phyloP scores from a whole-genome alignment of 768 basidiomycete species.

The Suillus brevipes region DNA sequence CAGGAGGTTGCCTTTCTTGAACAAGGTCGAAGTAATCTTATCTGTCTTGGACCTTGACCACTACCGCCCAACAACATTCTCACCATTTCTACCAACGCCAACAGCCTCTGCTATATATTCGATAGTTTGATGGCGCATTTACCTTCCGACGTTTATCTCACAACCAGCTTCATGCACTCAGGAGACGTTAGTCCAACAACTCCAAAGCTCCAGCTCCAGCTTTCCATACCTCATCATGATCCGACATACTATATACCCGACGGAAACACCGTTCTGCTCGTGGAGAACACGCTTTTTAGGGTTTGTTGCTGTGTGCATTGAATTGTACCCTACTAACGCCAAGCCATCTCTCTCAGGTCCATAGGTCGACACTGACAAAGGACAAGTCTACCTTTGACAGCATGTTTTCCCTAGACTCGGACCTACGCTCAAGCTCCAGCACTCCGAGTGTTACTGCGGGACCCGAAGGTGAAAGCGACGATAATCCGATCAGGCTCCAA shows the following conservation, averaged over 20 bases:
- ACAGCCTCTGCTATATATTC: neutral
- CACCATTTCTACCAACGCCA: constrained; percentile 7
- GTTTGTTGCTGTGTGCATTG: constrained; percentile 27
- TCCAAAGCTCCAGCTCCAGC: constrained; percentile 33
- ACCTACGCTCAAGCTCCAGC: constrained; percentile 29
- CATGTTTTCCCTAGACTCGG: constrained; percentile 46
- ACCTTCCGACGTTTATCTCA: constrained; percentile 32
- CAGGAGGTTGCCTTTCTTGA: neutral
- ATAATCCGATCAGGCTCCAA: constrained; percentile 48
- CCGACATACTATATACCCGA: constrained; percentile 40
- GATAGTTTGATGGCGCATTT: constrained; percentile 29
- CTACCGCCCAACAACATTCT: constrained; percentile 15
- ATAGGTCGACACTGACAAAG: constrained; percentile 42
- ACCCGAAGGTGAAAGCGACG: constrained; percentile 50
- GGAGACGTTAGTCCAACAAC: constrained; percentile 32
- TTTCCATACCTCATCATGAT: constrained; percentile 38
- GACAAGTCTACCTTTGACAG: constrained; percentile 48
- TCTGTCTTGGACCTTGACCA: constrained; percentile 10
- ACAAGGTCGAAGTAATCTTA: constrained; percentile 6
- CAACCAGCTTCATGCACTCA: constrained; percentile 35
- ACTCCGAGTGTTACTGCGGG: constrained; percentile 29
- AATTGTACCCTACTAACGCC: constrained; percentile 23
- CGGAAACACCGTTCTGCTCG: constrained; percentile 44
- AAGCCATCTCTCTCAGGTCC: constrained; percentile 29
- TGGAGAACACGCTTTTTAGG: constrained; percentile 50